phyloP scores from a whole-genome alignment of 2,329 filamentous ascomycete genomes.

The Gaeumannomyces tritici region DNA sequence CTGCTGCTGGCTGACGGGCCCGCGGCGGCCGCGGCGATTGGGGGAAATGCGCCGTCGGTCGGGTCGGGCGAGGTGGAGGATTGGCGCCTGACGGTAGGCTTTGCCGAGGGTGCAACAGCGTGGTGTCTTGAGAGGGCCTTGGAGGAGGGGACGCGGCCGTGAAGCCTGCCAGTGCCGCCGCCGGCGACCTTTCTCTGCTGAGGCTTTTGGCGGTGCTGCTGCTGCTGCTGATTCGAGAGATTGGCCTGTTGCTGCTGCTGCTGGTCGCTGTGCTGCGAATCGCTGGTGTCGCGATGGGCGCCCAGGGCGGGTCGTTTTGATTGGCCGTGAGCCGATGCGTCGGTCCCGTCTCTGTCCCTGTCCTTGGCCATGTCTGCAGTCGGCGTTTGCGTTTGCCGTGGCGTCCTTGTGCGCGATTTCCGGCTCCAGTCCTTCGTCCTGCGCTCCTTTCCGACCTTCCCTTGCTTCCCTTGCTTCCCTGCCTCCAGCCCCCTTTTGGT shows the following conservation, averaged over 20 bases:
- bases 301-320: slow-evolving; percentile 39
- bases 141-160: slow-evolving; percentile 41
- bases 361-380: slow-evolving; percentile 2
- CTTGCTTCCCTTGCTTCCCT: background rate
- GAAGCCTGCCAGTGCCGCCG: slow-evolving; percentile 29
- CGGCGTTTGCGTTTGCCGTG: background rate
- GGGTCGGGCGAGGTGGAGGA: slow-evolving; percentile 32
- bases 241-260: background rate
- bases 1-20: background rate
- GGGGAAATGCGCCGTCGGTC: slow-evolving; percentile 4
- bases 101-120: slow-evolving; percentile 17
- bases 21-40: slow-evolving; percentile 15
- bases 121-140: slow-evolving; percentile 40
- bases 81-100: slow-evolving; percentile 26
- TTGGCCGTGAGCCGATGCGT: slow-evolving; percentile 37
- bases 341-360: slow-evolving; percentile 35
- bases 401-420: background rate
- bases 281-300: slow-evolving; percentile 21
- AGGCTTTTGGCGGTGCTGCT: slow-evolving; percentile 21
- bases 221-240: slow-evolving; percentile 12
- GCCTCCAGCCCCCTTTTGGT: background rate
- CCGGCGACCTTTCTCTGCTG: slow-evolving; percentile 33
- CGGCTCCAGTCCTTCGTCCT: too few relatives aligned
- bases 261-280: slow-evolving; percentile 24
- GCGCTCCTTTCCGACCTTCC: too few relatives aligned